Evolutionary conservation across 106 monocot species (phyloP).

Genomic region (Dendrobium nobile): DNA sequence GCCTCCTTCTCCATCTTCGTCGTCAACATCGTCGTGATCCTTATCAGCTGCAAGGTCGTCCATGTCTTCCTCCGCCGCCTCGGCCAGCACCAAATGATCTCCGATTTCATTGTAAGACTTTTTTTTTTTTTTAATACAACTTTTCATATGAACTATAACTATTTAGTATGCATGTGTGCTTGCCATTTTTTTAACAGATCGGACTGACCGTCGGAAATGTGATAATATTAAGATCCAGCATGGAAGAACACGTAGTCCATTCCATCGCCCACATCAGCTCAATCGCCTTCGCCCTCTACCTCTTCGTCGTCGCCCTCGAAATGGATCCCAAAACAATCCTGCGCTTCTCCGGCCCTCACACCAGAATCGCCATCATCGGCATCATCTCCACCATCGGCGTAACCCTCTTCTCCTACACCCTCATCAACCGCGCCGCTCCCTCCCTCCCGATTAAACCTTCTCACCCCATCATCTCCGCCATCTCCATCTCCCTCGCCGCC

Average conservation of each 20-base stretch:
- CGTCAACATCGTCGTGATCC: constrained; percentile 23
- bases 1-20: constrained; percentile 23
- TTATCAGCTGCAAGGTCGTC: constrained; percentile 37
- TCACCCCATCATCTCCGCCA: constrained; percentile 5
- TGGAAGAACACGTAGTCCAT: constrained; percentile 1
- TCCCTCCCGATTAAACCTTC: not conserved
- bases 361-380: constrained; percentile 32
- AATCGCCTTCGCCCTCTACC: constrained; percentile 31
- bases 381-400: constrained; percentile 25
- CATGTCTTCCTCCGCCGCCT: constrained; percentile 38
- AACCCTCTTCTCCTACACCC: constrained; percentile 15
- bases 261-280: constrained; percentile 6
- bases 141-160: no score
- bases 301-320: constrained; percentile 62
- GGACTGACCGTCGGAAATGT: constrained; percentile 32
- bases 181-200: constrained; percentile 18
- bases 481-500: constrained; percentile 29
- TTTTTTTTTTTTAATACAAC: no score
- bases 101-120: constrained; percentile 23
- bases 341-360: constrained; percentile 8
- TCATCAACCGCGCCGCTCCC: not conserved
- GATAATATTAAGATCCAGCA: not conserved
- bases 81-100: constrained; percentile 50
- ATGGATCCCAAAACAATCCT: constrained; percentile 47
- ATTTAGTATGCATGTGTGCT: not conserved